Base-by-base conservation (phyloP, 106 monocot genomes). In the Triglochin maritima region DNA sequence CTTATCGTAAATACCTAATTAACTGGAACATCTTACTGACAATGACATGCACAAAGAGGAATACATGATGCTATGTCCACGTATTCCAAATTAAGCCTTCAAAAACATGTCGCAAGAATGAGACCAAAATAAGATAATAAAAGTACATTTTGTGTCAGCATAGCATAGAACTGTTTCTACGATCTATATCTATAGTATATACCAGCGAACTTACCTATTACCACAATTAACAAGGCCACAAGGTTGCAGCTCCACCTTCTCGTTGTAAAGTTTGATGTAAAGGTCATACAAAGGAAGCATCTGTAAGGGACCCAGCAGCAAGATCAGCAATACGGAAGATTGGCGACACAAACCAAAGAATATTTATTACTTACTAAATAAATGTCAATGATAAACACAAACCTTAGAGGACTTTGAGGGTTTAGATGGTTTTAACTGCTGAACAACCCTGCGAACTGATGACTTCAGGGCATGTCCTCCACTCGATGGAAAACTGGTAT, bases 211-310 rank as follows among this genome's bases (percentile, higher is more conserved):
- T 78, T 80, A 95, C 95, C 95, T 95, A 74, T 95, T 95, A 43
- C 95, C 95, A 72, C 80, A 81, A 64, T 95, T 95, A 47, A 69
- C 70, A 45, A 95, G 87, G 50, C 95, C 95, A 69, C 80, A 90
- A 11, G 95, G 95, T 9, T 45, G 82, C 73, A 95, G 71, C 57
- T 83, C 87, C 70, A 81, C 74, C 60, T 84, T 83, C n/a, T 85
- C 81, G 61, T 74, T 81, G 80, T 85, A 95, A 56, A 95, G 83
- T 62, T 80, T 90, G 62, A 85, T 64, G 61, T 90, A 95, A 44
- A 72, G 71, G 51, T 90, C 84, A 76, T 95, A 90, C 8, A 85
- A 78, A 60, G 86, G 81, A 70, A 81, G 81, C 72, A 69, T 80
- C 95, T 95, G 73, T 6, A 66, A 48, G 63, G 52, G 54, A 29